These are phyloP conservation scores for Niveomyces coronatus DNA, from an alignment of 2,329 filamentous ascomycete species.

Conservation along the genomic window DNA sequence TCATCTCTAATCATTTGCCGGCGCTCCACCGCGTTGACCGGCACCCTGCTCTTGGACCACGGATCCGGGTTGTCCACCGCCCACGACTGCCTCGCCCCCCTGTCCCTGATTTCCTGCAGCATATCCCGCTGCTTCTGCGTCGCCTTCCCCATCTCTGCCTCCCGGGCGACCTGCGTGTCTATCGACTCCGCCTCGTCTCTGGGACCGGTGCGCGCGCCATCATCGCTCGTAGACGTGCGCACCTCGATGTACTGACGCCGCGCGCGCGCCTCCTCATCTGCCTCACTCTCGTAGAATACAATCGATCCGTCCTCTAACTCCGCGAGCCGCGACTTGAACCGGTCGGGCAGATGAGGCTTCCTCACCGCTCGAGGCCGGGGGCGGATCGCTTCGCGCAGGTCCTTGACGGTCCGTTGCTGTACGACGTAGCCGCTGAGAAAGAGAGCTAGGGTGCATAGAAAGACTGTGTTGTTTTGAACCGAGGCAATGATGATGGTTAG, in stretches of 20 bases:
- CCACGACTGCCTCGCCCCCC: slow-evolving; percentile 23
- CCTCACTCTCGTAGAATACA: slow-evolving; percentile 28
- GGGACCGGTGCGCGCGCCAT: too few species aligned
- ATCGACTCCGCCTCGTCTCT: neutral
- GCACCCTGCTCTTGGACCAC: slow-evolving; percentile 30
- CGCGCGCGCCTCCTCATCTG: slow-evolving; percentile 16
- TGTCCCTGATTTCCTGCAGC: slow-evolving; percentile 21
- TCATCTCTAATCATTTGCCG: slow-evolving; percentile 49
- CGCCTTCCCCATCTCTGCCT: slow-evolving; percentile 12
- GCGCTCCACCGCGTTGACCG: slow-evolving; percentile 41
- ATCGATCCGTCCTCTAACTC: slow-evolving; percentile 37
- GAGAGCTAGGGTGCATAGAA: slow-evolving; percentile 68
- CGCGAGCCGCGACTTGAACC: slow-evolving; percentile 35
- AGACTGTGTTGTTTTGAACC: slow-evolving; percentile 10
- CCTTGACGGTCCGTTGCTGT: slow-evolving; percentile 74
- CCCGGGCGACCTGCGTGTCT: slow-evolving; percentile 8
- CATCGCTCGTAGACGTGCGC: slow-evolving; percentile 23
- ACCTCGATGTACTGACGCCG: slow-evolving; percentile 11
- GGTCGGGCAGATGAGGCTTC: slow-evolving; percentile 40
- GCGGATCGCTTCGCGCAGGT: slow-evolving; percentile 64
- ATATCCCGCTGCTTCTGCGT: slow-evolving; percentile 21
- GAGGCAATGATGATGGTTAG: too few species aligned
- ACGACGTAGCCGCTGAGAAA: slow-evolving; percentile 83
- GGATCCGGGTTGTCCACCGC: slow-evolving; percentile 26
- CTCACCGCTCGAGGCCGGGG: slow-evolving; percentile 34